Base-by-base conservation (phyloP, 495 filamentous ascomycete genomes). In the Podospora fimiseda region DNA sequence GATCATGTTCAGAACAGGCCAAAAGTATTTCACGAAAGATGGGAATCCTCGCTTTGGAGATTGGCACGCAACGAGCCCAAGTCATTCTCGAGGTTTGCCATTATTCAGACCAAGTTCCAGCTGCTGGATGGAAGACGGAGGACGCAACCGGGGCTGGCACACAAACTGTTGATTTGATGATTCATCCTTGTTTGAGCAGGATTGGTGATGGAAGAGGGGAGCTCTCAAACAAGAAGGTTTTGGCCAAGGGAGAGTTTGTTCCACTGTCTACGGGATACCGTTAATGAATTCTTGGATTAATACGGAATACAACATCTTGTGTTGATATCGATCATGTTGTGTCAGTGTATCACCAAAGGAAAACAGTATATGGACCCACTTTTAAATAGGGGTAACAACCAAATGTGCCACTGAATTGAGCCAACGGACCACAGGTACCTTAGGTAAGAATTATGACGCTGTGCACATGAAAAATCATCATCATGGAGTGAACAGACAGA, bases 31-130 rank as follows among this genome's bases (percentile, higher is more conserved):
- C 1, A 16, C 38, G n/a, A 22, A 41, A 33, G 11, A 33, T 11
- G 27, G 41, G 27, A 22, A 40, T 51, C 24, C 22, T 59, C 3
- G 48, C 52, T 6, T 23, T 59, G 16, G 41, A 59, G 48, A 55
- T 55, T 47, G 57, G 48, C 19, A 21, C 57, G 4, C 57, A 59
- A 37, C 46, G 51, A 16, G 51, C 57, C 0, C 42, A 45, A 3
- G 24, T 59, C 18, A 11, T 18, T 11, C 30, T 59, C 16, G 56
- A 59, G 45, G 23, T 23, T 5, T 55, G 51, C 30, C 27, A 11
- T 5, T n/a, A 15, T 4, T 38, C 42, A 20, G 16, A 33, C 2
- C 27, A 54, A 11, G 23, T 20, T 3, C 1, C 24, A 1, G 22
- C 27, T 3, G 51, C 33, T 1, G n/a, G 38, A n/a, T 37, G 40